A percentile compares a stretch with the other conserved stretches of the same genome.
Evolutionary conservation across 1,139 yeast species (phyloP).

Genomic region (Magnusiomyces sp.): DNA sequence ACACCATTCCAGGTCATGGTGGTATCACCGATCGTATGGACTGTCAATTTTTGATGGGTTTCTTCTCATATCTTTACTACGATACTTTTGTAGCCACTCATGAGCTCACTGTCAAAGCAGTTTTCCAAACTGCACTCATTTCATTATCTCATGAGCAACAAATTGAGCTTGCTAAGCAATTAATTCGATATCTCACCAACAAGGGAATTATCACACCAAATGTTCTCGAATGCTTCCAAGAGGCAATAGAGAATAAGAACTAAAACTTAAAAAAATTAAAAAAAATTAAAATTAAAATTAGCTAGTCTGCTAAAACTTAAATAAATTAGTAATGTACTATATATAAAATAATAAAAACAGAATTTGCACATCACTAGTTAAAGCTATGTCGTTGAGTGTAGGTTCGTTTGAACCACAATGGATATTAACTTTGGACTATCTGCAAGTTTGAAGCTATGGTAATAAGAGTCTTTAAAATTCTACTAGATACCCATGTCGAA

Average conservation of each 20-base stretch:
- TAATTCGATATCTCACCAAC: slow-evolving; percentile 55
- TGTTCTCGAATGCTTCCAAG: slow-evolving; percentile 25
- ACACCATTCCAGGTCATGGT: slow-evolving; percentile 95
- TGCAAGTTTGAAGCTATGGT: no score
- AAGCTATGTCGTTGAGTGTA: no score
- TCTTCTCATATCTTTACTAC: slow-evolving; percentile 83
- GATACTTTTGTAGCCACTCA: slow-evolving; percentile 73
- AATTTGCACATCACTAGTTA: no score
- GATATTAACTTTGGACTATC: no score
- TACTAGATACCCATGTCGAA: no score
- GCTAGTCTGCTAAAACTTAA: no score
- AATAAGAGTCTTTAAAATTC: no score
- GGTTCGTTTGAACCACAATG: no score
- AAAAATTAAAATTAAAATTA: neutral
- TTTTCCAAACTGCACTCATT: slow-evolving; percentile 67
- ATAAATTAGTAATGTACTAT: neutral
- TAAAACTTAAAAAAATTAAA: neutral
- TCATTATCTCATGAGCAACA: slow-evolving; percentile 64
- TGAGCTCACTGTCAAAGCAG: slow-evolving; percentile 60
- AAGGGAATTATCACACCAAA: slow-evolving; percentile 40
- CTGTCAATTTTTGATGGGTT: slow-evolving; percentile 97
- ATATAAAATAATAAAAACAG: neutral
- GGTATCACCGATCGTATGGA: slow-evolving; percentile 97
- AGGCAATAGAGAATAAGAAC: neutral
- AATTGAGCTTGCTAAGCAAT: slow-evolving; percentile 49